Evolutionary conservation across 1,139 yeast genomes (phyloP).

Genomic region (Nakaseomyces sp.): DNA sequence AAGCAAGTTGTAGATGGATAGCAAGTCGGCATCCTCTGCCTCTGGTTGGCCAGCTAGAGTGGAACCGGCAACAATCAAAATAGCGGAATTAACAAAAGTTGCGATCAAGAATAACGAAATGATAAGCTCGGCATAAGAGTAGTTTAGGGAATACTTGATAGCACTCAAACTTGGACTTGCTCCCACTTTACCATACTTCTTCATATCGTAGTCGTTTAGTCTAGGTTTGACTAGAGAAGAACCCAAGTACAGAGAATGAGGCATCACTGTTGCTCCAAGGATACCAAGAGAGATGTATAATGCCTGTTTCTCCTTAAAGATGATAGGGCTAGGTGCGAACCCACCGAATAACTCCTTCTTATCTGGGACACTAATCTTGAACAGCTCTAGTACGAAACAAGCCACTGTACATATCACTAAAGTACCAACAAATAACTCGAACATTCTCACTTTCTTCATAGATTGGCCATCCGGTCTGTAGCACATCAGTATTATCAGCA

Average conservation of each 20-base stretch:
- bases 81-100: conserved; percentile 76
- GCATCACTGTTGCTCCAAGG: conserved; percentile 97
- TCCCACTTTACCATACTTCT: conserved; percentile 35
- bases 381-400: conserved; percentile 76
- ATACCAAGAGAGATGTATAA: conserved; percentile 81
- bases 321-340: conserved; percentile 65
- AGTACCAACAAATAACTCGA: conserved; percentile 71
- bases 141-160: conserved; percentile 58
- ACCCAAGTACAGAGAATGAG: conserved; percentile 86
- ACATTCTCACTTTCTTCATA: conserved; percentile 64
- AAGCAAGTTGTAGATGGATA: conserved; percentile 72
- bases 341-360: conserved; percentile 56
- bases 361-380: conserved; percentile 52
- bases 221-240: conserved; percentile 91
- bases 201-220: conserved; percentile 67
- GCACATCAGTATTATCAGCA: conserved; percentile 73
- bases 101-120: conserved; percentile 73
- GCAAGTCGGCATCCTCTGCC: conserved; percentile 79
- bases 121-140: conserved; percentile 67
- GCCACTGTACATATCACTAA: conserved; percentile 75
- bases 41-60: conserved; percentile 59
- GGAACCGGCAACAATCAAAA: conserved; percentile 77
- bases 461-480: conserved; percentile 70
- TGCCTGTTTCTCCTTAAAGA: conserved; percentile 73
- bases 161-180: conserved; percentile 59